Conservation (phyloP, 805 yeast genomes). For the Hanseniaspora clermontiae region DNA sequence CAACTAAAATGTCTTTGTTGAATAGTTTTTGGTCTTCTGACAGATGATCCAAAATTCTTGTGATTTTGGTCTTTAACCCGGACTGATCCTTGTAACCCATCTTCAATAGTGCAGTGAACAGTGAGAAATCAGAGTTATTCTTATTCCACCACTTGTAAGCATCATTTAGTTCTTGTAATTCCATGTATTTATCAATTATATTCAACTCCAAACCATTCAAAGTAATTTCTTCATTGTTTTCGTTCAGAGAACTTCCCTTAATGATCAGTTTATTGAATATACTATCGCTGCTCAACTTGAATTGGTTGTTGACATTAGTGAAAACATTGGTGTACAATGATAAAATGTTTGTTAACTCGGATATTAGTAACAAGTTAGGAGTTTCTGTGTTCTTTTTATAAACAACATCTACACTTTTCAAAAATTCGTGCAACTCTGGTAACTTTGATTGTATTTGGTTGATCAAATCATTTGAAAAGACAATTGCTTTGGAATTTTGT, state of each 20-base stretch:
- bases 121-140: constrained; percentile 35
- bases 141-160: constrained; percentile 72
- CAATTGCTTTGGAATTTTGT: background rate
- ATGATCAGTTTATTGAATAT: constrained; percentile 29
- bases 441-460: background rate
- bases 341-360: constrained; percentile 37
- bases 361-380: constrained; percentile 33
- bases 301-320: constrained; percentile 26
- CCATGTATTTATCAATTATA: constrained; percentile 47
- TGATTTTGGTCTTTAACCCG: constrained; percentile 33
- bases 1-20: constrained; percentile 32
- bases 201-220: constrained; percentile 45
- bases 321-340: constrained; percentile 32
- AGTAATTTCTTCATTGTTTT: constrained; percentile 16
- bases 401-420: constrained; percentile 33
- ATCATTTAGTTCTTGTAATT: constrained; percentile 42
- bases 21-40: constrained; percentile 44
- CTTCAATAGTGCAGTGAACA: constrained; percentile 55
- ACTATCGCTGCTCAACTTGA: constrained; percentile 24
- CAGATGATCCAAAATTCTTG: constrained; percentile 38
- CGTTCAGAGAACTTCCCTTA: background rate
- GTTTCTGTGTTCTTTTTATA: constrained; percentile 32
- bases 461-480: constrained; percentile 2
- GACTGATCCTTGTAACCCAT: constrained; percentile 28
- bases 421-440: constrained; percentile 18